These are phyloP conservation scores for Brassica nigra DNA, from an alignment of 345 rosid species.

Conservation along the genomic window DNA sequence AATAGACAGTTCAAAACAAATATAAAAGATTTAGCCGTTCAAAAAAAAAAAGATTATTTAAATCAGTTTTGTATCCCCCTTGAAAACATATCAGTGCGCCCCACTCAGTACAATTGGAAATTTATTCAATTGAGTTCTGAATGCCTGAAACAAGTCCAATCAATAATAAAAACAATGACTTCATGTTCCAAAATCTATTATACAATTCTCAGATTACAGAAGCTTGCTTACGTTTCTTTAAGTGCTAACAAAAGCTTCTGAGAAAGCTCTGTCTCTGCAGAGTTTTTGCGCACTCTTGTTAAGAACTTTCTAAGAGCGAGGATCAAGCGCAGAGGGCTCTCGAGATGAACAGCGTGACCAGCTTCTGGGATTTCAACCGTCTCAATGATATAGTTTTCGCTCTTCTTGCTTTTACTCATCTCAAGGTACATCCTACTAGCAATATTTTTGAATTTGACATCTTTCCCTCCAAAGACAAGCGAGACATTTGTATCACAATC, in stretches of 20 bases:
- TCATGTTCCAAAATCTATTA: conserved; percentile 12
- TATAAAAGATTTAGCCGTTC: neutral
- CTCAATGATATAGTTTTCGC: conserved; percentile 40
- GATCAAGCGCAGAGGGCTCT: conserved; percentile 69
- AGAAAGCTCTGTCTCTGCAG: conserved; percentile 25
- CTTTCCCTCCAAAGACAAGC: conserved; percentile 69
- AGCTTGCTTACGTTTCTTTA: conserved; percentile 29
- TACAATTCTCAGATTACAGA: neutral
- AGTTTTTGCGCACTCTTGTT: conserved; percentile 34
- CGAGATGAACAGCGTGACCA: conserved; percentile 93
- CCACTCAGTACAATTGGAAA: no score
- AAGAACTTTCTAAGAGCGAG: conserved; percentile 61
- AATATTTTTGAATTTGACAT: conserved; percentile 66
- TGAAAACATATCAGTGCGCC: neutral
- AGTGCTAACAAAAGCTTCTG: conserved; percentile 30
- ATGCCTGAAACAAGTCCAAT: conserved; percentile 3
- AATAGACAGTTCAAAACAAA: neutral
- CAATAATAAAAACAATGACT: conserved; percentile 6
- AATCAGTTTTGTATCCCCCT: neutral
- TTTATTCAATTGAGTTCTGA: neutral
- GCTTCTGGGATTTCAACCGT: conserved; percentile 57
- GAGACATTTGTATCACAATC: conserved; percentile 55
- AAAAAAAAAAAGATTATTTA: neutral
- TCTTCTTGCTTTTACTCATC: conserved; percentile 37
- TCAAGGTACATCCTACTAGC: conserved; percentile 51